These are phyloP conservation scores for Leptographium lundbergii DNA, from an alignment of 2,329 filamentous ascomycete species.

Conservation along the genomic window DNA sequence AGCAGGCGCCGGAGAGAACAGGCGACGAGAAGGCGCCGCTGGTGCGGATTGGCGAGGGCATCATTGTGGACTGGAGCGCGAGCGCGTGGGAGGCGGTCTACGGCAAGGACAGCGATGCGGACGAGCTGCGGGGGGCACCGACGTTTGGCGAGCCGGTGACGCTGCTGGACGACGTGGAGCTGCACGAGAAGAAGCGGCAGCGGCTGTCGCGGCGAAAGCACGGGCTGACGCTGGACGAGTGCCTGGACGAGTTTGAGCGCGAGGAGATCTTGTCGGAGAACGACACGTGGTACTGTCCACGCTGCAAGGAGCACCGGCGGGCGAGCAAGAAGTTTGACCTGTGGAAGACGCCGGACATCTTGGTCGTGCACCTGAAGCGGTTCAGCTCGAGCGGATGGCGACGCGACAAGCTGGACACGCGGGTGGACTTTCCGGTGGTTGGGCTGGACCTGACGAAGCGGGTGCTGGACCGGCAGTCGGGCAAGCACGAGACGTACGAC, in stretches of 20 bases:
- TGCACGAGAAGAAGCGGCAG: constrained; percentile 49
- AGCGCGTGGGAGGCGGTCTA: constrained; percentile 63
- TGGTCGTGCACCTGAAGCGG: constrained; percentile 89
- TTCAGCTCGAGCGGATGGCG: constrained; percentile 77
- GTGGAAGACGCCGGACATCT: constrained; percentile 91
- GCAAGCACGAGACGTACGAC: constrained; percentile 78
- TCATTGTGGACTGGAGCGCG: constrained; percentile 76
- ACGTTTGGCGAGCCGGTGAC: constrained; percentile 43
- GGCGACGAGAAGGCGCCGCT: constrained; percentile 45
- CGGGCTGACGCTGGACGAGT: constrained; percentile 79
- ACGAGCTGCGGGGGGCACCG: constrained; percentile 44
- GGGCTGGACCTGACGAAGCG: constrained; percentile 70
- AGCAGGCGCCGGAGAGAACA: neutral
- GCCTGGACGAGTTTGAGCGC: constrained; percentile 87
- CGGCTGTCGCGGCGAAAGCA: constrained; percentile 55
- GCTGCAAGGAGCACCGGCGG: constrained; percentile 85
- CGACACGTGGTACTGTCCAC: constrained; percentile 94
- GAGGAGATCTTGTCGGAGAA: constrained; percentile 88
- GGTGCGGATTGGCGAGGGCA: constrained; percentile 68
- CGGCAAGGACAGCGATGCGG: constrained; percentile 25
- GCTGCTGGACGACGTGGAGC: constrained; percentile 41
- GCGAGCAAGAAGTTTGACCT: constrained; percentile 95
- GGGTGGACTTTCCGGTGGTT: constrained; percentile 84
- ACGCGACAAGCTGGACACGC: constrained; percentile 80
- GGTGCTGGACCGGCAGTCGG: constrained; percentile 67